Base-by-base conservation (phyloP, 768 basidiomycete genomes). In the Lyophyllum semitale region DNA sequence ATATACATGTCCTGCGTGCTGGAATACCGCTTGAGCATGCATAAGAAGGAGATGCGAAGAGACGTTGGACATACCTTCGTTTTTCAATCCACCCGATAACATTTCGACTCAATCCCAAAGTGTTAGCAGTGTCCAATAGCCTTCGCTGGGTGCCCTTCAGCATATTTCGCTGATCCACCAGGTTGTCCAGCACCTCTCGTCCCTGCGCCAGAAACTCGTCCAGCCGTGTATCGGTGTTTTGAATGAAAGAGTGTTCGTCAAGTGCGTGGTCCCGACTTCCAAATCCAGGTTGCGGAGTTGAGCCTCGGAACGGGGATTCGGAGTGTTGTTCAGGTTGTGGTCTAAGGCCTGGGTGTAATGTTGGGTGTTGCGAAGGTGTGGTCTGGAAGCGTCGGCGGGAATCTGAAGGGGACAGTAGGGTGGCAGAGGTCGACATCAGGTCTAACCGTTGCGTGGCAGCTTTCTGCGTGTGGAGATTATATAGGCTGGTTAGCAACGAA, bases 81-180 rank as follows among this genome's bases (percentile, higher is more conserved):
- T 87, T 83, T 67, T 99, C 97, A 60, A 99, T 95, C 93, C 95
- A 99, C 7, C 91, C 88, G 70, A 99, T 98, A 30, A 96, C 95
- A 67, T 96, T 84, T 57, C 95, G 81, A 70, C 95, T 95, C 67
- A 98, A 73, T 0, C 97, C 97, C 55, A 99, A 73, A 23, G 94
- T 97, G 71, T 97, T 98, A 44, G 95, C 97, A 40, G 93, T 89
- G 67, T 92, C 89, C 53, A 97, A 72, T 47, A 99, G 71, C 51
- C 91, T 80, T 62, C 85, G 81, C 67, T 93, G 89, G 0, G 97
- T 98, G n/a, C 93, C 95, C 71, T 98, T 98, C 55, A 99, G 76
- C 70, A 98, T 85, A 66, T 90, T 90, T 56, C 93, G 78, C 73
- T 99, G 97, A 68, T 95, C 95, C 42, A 91, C 85, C 33, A 99